Percentiles rank a stretch among this genome's conserved stretches.
phyloP scores from a whole-genome alignment of 768 basidiomycete genomes.

The Boletus speciosus region DNA sequence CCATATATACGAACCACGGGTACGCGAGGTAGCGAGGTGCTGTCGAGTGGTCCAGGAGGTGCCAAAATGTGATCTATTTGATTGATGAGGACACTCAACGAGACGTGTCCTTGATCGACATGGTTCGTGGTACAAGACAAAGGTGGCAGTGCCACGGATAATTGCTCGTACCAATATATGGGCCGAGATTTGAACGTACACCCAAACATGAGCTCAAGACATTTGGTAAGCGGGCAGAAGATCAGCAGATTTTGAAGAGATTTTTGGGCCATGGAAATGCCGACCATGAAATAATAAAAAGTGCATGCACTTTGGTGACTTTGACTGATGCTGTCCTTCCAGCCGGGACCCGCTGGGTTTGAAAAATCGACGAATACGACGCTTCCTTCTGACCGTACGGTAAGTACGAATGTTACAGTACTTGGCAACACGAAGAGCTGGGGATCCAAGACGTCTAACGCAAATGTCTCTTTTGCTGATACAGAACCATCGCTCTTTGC shows the following conservation, averaged over 20 bases:
- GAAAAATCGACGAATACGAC: not conserved
- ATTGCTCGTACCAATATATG: too few relatives aligned
- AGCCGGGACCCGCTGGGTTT: not conserved
- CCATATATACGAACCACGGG: conserved; percentile 90
- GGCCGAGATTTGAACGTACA: too few relatives aligned
- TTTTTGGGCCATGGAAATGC: not conserved
- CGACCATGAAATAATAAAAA: not conserved
- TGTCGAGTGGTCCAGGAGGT: conserved; percentile 62
- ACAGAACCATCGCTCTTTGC: not conserved
- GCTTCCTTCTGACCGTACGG: not conserved
- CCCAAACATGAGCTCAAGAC: not conserved
- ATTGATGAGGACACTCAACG: conserved; percentile 44
- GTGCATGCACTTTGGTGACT: not conserved
- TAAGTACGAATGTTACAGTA: not conserved
- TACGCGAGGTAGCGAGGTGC: conserved; percentile 54
- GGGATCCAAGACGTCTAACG: not conserved
- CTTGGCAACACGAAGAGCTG: not conserved
- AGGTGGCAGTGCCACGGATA: not conserved
- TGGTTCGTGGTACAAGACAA: not conserved
- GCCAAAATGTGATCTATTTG: conserved; percentile 64
- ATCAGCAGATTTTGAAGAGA: not conserved
- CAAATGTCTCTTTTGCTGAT: not conserved
- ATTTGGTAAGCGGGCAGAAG: not conserved
- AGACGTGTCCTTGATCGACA: conserved; percentile 12
- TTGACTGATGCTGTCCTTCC: too few relatives aligned